Evolutionary conservation across 768 basidiomycete genomes (phyloP), one percentile per base, ranked within the genome.

Genomic region (Lactarius vividus): DNA sequence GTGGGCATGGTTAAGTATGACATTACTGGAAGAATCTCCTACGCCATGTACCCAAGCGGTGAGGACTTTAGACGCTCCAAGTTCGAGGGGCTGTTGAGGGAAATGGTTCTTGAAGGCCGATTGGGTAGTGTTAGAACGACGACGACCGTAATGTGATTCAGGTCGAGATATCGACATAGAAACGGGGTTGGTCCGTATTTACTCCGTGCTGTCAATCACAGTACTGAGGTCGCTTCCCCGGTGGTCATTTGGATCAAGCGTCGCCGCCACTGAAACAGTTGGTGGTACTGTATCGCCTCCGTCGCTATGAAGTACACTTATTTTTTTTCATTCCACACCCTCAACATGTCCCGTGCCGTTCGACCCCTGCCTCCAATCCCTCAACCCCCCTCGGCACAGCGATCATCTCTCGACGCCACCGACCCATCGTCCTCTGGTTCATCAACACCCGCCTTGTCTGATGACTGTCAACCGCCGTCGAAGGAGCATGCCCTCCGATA

Each of bases 11-110:
- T 93, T 92, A 74, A 94, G 82, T 20, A 86, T 78, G 62, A 91
- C 86, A 20, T 76, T 76, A 9, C 80, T 73, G 0, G 84, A 82
- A 59, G 83, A 82, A 60, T 88, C 85, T 71, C 85, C 88, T 40
- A 80, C 71, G 63, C 91, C 88, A 72, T 90, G 87, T 4, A 92
- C 89, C 91, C 91, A 92, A 15, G 82, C 80, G 42, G 85, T 88
- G 56, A 92, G 77, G 2, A 81, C 76, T 70, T 84, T 87, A 6
- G 77, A 79, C 68, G 89, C 89, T 16, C 90, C 90, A 26, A 84
- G 71, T 72, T 82, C 81, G 18, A 92, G 77, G 0, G 85, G 84
- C 20, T 75, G 69, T 23, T 75, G 69, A 23, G 57, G 37, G 2
- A 80, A 79, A 6, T 79, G 75, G 39, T 81, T 77, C 65, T 85